Evolutionary conservation across 2,329 filamentous ascomycete species (phyloP).

Genomic region (Ophioceras dolichostomum): DNA sequence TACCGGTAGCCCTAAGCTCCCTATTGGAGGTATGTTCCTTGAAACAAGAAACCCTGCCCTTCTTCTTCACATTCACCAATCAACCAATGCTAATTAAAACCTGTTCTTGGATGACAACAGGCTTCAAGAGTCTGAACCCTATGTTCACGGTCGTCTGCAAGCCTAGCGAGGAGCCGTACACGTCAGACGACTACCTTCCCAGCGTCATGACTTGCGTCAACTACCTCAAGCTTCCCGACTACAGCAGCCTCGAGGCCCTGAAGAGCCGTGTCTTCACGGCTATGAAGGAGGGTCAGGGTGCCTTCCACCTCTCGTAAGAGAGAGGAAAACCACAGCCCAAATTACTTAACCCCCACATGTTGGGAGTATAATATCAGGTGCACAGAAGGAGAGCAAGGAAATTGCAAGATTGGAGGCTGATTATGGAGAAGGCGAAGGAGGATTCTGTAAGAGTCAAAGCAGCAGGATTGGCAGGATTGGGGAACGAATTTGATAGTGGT

Average conservation of each 20-base stretch:
- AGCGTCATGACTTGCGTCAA: constrained; percentile 99
- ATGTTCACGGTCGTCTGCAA: constrained; percentile 99
- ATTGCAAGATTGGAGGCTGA: no score
- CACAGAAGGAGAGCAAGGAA: no score
- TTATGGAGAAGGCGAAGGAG: no score
- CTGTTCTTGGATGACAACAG: constrained; percentile 35
- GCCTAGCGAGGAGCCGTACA: constrained; percentile 88
- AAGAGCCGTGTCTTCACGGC: constrained; percentile 69
- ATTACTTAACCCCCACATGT: no score
- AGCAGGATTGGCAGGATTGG: no score
- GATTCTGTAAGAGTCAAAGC: no score
- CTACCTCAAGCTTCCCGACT: constrained; percentile 95
- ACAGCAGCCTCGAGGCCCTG: constrained; percentile 67
- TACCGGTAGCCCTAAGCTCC: constrained; percentile 93
- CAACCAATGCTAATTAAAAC: neutral
- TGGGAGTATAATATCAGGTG: no score
- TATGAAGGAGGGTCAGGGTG: constrained; percentile 90
- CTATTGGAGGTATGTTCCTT: constrained; percentile 71
- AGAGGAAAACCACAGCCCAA: no score
- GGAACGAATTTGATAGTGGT: no score
- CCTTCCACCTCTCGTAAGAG: constrained; percentile 87
- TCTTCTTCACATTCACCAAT: neutral
- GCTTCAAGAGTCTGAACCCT: constrained; percentile 91
- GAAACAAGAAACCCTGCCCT: neutral
- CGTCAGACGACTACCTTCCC: constrained; percentile 93